Evolutionary conservation across 345 rosid species (phyloP), one percentile per base, ranked within the genome.

Genomic region (Arabis alpina): DNA sequence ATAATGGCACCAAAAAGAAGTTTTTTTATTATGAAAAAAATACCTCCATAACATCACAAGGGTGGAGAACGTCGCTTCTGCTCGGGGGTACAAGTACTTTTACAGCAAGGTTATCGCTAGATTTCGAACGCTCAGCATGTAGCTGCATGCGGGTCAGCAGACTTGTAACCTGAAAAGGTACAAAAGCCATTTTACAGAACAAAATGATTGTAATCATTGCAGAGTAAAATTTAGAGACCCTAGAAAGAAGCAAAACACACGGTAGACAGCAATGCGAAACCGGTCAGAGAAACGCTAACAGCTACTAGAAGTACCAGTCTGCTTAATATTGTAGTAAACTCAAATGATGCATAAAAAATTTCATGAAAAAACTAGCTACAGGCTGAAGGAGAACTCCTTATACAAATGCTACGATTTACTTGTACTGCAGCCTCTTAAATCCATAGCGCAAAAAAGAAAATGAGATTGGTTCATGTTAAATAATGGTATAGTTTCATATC

Each of bases 31-130:
- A 51, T 10, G 15, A 58, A 47, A 42, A 42, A 57, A 41, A 54
- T 50, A 92, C 98, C 93, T 90, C 98, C 96, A 93, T 87, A 63
- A 88, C 90, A 83, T 93, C 98, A 81, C 97, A 90, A 27, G 91
- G 84, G 71, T 92, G 98, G 68, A 92, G 96, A 70, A 93, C 80
- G 57, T 93, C 98, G 48, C 98, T 90, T 79, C 98, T 84, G 55
- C 76, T 90, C 58, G 98, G 96, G 51, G 98, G 96, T 75, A 88
- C 74, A 16, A 82, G 83, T 37, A 93, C 96, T 70, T 68, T 75
- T 70, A 90, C 79, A 11, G 73, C 78, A 68, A 80, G 62, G 16
- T 78, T 66, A 61, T 66, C 80, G 76, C 70, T 68, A n/a, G 79
- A 64, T 48, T 68, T 51, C 63, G 83, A 62, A 43, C 36, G 54